Evolutionary conservation across 2,329 filamentous ascomycete genomes (phyloP).

Genomic region (Aspergillus clavatus): DNA sequence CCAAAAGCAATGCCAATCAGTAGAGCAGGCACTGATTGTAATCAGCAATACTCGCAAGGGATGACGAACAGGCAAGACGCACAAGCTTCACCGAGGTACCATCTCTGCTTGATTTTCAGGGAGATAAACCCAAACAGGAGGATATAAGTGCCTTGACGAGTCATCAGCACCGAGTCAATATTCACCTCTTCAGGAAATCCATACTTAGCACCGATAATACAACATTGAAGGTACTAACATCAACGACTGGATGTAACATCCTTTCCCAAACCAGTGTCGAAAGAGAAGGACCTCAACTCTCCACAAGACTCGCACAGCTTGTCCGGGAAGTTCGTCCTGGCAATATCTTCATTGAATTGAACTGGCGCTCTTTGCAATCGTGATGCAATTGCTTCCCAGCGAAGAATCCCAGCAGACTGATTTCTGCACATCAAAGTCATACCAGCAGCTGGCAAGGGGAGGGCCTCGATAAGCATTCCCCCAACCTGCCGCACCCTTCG

Average conservation of each 20-base stretch:
- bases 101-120: conserved; percentile 34
- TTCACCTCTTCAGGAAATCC: conserved; percentile 1
- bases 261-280: conserved; percentile 1
- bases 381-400: background rate
- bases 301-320: background rate
- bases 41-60: conserved; percentile 3
- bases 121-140: conserved; percentile 33
- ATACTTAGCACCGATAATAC: conserved; percentile 31
- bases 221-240: conserved; percentile 33
- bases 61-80: conserved; percentile 5
- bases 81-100: conserved; percentile 41
- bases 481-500: too few species aligned
- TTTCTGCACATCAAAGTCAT: background rate
- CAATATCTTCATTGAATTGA: background rate
- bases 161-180: conserved; percentile 3
- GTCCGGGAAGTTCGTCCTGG: background rate
- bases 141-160: conserved; percentile 27
- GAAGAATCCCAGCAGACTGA: background rate
- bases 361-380: background rate
- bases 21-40: conserved; percentile 49
- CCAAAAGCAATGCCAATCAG: conserved; percentile 52
- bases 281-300: background rate
- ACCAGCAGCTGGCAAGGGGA: background rate
- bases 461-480: background rate
- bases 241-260: conserved; percentile 35